phyloP scores from a whole-genome alignment of 2,329 filamentous ascomycete genomes.

The Chaetomiaceae sp. region DNA sequence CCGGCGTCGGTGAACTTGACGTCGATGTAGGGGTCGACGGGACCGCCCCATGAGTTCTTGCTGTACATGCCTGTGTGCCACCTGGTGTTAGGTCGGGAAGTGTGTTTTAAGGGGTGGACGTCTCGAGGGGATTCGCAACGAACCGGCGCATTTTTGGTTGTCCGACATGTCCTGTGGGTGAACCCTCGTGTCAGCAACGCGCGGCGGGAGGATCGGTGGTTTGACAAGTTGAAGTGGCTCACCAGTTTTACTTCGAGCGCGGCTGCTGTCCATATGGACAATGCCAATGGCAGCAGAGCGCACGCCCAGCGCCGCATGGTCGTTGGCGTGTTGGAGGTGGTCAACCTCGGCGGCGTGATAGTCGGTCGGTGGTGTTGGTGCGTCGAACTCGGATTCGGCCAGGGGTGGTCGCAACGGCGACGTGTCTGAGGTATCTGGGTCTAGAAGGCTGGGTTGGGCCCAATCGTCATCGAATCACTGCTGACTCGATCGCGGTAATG shows the following conservation, averaged over 20 bases:
- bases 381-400: neutral
- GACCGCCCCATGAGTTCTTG: conserved; percentile 79
- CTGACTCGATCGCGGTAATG: no score
- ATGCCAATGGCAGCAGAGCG: conserved; percentile 44
- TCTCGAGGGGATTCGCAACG: conserved; percentile 21
- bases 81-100: conserved; percentile 15
- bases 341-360: no score
- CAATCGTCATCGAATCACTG: no score
- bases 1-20: conserved; percentile 58
- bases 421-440: neutral
- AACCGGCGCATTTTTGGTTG: conserved; percentile 70
- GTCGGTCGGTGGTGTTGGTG: neutral
- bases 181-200: neutral
- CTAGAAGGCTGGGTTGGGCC: no score
- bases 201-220: neutral
- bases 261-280: conserved; percentile 47
- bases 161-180: conserved; percentile 62
- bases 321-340: conserved; percentile 7
- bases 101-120: no score
- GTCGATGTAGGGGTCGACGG: conserved; percentile 81
- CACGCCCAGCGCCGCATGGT: conserved; percentile 51
- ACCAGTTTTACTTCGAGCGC: conserved; percentile 56
- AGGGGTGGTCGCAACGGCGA: neutral
- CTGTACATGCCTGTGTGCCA: conserved; percentile 95
- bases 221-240: conserved; percentile 22